A percentile compares a stretch with the other conserved stretches of the same genome.
Evolutionary conservation across 1,284 basidiomycete species (phyloP).

Genomic region (Leccinum variabile): DNA sequence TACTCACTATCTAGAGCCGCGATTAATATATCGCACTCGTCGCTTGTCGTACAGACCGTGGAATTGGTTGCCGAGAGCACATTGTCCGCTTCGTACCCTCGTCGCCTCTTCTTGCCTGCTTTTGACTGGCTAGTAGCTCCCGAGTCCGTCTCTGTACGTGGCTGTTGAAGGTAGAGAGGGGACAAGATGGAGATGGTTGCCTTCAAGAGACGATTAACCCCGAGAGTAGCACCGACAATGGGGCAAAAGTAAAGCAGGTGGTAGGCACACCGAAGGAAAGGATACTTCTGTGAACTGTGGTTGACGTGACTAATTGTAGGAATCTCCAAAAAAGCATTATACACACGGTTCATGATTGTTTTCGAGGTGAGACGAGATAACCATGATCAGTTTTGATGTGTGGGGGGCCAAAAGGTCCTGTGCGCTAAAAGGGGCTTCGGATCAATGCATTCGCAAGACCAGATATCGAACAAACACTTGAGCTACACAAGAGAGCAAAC

Average conservation of each 20-base stretch:
- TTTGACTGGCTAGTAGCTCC: constrained; percentile 40
- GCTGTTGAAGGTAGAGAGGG: constrained; percentile 46
- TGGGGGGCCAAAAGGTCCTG: constrained; percentile 54
- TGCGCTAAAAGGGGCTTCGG: constrained; percentile 40
- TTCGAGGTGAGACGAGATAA: constrained; percentile 62
- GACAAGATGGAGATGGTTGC: constrained; percentile 53
- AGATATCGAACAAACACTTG: constrained; percentile 43
- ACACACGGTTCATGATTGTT: constrained; percentile 51
- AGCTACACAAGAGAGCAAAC: constrained; percentile 48
- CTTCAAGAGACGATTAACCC: constrained; percentile 57
- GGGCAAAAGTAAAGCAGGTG: constrained; percentile 47
- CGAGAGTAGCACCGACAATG: constrained; percentile 47
- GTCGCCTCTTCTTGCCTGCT: constrained; percentile 73
- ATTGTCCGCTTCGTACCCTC: constrained; percentile 78
- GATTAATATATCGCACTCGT: constrained; percentile 57
- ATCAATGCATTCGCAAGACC: constrained; percentile 5
- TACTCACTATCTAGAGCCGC: constrained; percentile 61
- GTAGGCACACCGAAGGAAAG: constrained; percentile 46
- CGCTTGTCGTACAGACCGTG: constrained; percentile 47
- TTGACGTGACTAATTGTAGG: constrained; percentile 5
- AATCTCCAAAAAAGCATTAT: neutral
- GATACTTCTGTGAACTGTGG: constrained; percentile 44
- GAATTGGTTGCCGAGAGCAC: constrained; percentile 59
- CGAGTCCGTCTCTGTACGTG: constrained; percentile 30
- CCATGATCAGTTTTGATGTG: constrained; percentile 46